A percentile compares a stretch with the other conserved stretches of the same genome.
Conservation (phyloP, 345 rosid genomes). For the Aegle marmelos region DNA sequence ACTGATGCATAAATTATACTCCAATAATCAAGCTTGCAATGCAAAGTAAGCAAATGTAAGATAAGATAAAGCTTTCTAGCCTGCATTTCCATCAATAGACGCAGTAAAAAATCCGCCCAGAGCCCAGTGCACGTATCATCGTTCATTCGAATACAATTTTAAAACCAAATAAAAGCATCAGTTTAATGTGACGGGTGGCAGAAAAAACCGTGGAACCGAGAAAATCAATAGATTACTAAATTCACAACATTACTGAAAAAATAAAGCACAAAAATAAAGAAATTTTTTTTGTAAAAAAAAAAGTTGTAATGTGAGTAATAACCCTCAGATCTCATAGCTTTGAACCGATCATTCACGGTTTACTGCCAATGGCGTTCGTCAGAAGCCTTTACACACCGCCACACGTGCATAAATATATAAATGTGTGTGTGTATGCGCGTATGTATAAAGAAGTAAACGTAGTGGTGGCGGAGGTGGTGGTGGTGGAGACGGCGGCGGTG, state of each 20-base stretch:
- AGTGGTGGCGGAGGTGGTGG: neutral
- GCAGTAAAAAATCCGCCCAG: constrained; percentile 17
- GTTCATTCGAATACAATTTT: neutral
- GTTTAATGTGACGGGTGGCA: too few relatives aligned
- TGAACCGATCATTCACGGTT: constrained; percentile 34
- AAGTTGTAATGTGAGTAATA: neutral
- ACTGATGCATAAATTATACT: neutral
- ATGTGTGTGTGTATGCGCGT: neutral
- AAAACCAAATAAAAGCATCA: too few relatives aligned
- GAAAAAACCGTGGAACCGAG: too few relatives aligned
- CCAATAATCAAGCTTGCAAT: neutral
- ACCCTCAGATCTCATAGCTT: constrained; percentile 68
- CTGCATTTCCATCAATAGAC: constrained; percentile 7
- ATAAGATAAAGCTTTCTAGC: constrained; percentile 9
- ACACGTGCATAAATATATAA: neutral
- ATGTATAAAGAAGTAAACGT: neutral
- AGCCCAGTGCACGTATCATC: constrained; percentile 9
- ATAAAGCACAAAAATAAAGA: neutral
- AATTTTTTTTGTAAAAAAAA: neutral
- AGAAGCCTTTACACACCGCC: constrained; percentile 25
- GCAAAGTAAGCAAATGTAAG: neutral
- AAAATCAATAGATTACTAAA: too few relatives aligned
- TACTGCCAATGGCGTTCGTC: constrained; percentile 23
- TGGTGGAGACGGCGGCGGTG: neutral
- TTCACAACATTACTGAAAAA: neutral